These are phyloP conservation scores for Agrocybe praecox DNA, from an alignment of 768 basidiomycete species.

Conservation along the genomic window DNA sequence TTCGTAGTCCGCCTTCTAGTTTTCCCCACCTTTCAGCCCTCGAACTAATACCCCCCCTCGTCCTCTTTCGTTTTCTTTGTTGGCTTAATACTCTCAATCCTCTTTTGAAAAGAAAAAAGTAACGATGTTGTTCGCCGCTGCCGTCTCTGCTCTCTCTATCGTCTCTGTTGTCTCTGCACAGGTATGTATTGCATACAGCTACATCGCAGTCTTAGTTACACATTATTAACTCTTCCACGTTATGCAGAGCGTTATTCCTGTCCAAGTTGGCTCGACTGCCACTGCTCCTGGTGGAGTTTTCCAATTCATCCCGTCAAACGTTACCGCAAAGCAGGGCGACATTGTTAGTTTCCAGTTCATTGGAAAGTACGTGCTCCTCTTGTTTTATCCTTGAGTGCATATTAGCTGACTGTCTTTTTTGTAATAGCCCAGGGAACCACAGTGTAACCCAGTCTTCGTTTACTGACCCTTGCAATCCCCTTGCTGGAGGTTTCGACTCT, in stretches of 20 bases:
- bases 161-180: conserved; percentile 24
- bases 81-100: neutral
- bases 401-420: neutral
- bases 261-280: conserved; percentile 41
- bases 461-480: conserved; percentile 43
- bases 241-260: conserved; percentile 13
- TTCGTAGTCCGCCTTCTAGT: neutral
- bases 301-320: conserved; percentile 45
- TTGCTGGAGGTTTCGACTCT: conserved; percentile 54
- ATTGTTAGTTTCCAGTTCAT: conserved; percentile 52
- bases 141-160: conserved; percentile 6
- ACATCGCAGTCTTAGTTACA: neutral
- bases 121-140: conserved; percentile 14
- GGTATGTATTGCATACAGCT: neutral
- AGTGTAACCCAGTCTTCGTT: conserved; percentile 55
- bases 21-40: neutral
- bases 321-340: conserved; percentile 46
- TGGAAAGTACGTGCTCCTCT: conserved; percentile 36
- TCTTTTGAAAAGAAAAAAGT: neutral
- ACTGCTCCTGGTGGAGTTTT: conserved; percentile 36
- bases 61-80: neutral
- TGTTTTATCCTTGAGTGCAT: neutral
- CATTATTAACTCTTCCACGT: neutral
- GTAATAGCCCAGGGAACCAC: conserved; percentile 51
- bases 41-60: neutral